Percentiles rank a stretch among this genome's conserved stretches.
These are phyloP conservation scores for Protomyces inouyei DNA, from an alignment of 1,139 yeast species.

Conservation along the genomic window DNA sequence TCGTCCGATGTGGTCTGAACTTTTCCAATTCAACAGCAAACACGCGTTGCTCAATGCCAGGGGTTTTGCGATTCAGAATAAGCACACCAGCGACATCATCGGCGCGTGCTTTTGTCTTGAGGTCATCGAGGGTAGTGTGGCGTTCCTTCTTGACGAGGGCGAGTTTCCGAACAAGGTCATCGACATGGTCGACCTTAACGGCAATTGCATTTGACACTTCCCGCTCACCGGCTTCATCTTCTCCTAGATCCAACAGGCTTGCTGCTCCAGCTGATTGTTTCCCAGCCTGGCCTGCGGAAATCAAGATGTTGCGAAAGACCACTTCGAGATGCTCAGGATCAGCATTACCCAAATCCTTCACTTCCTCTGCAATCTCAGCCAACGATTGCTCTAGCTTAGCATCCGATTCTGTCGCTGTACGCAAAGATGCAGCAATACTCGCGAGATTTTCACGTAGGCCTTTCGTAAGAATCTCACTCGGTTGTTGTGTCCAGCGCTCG, in stretches of 20 bases:
- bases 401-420: constrained; percentile 68
- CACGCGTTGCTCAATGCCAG: constrained; percentile 54
- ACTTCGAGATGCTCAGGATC: neutral
- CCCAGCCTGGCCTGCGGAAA: neutral
- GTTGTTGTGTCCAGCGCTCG: constrained; percentile 42
- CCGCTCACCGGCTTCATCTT: constrained; percentile 40
- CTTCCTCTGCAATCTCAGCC: neutral
- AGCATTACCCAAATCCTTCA: neutral
- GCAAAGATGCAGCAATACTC: constrained; percentile 57
- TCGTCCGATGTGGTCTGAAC: constrained; percentile 62
- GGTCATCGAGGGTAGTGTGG: constrained; percentile 53
- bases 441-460: constrained; percentile 50
- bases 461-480: constrained; percentile 40
- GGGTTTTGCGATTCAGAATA: constrained; percentile 58
- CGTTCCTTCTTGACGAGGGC: constrained; percentile 57
- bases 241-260: constrained; percentile 62
- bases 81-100: constrained; percentile 83
- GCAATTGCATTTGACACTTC: constrained; percentile 41
- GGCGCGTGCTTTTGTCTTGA: constrained; percentile 61
- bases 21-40: constrained; percentile 74
- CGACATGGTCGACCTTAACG: constrained; percentile 47
- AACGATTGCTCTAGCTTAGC: constrained; percentile 37
- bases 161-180: constrained; percentile 46
- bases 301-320: neutral
- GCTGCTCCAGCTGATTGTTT: constrained; percentile 34